Base-by-base conservation (phyloP, 2,329 filamentous ascomycete genomes). In the Leptographium lundbergii region DNA sequence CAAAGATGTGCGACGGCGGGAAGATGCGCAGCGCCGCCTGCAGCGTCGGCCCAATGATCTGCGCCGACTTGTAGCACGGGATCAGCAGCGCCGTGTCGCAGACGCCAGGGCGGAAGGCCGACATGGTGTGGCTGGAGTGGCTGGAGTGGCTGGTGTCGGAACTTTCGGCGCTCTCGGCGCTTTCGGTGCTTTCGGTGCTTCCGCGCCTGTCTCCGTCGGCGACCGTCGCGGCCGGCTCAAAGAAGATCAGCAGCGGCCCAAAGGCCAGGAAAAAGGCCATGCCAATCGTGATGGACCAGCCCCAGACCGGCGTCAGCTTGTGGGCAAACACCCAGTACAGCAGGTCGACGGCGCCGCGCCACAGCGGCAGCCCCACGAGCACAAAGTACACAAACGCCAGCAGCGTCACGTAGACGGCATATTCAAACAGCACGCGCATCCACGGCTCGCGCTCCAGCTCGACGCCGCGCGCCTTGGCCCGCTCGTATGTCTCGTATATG, bases 11-110 rank as follows among this genome's bases (percentile, higher is more conserved):
- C 17, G 32, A 24, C 4, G 53, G n/a, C 32, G 58, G 58, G 54
- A 59, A 59, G 54, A 59, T 56, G 13, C 32, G 19, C 11, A 59
- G 58, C 6, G 58, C 58, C 22, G 58, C 58, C 58, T 52, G 54
- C 22, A 59, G 58, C 32, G 58, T 59, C 6, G 58, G 53, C 13
- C 58, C 58, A 25, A 59, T 59, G 45, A 59, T 56, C 6, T 17
- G 6, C 24, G 54, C 58, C 32, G 58, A 59, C 53, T 59, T 59
- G 58, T 59, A 59, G 54, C 58, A 59, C 10, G 58, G 58, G 9
- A 59, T 59, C 24, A 59, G 58, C 53, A 59, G 58, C 6, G 58
- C 58, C 14, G 58, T 59, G 29, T 56, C 58, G 32, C 48, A 5
- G 6, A 53, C 50, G 7, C 50, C 25, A 13, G 14, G 5, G 2